phyloP scores from a whole-genome alignment of 83 land plant genomes.

The Diphasiastrum complanatum region DNA sequence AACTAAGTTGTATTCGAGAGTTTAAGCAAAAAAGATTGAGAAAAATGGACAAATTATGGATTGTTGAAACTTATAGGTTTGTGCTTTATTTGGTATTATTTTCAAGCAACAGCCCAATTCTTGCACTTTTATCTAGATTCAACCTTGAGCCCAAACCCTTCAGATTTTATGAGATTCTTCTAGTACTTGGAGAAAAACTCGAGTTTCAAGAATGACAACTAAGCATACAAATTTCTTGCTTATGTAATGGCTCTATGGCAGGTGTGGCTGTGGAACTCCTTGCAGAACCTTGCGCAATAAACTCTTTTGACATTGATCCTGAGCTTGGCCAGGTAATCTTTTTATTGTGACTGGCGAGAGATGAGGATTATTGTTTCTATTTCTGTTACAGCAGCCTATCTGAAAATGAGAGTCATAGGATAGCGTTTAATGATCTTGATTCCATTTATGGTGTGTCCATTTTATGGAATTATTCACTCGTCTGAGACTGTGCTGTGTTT shows the following conservation, averaged over 20 bases:
- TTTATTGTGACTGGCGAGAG: background rate
- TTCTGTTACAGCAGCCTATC: background rate
- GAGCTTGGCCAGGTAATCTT: constrained; percentile 24
- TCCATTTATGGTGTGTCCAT: too few species aligned
- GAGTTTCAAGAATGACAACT: background rate
- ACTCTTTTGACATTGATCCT: constrained; percentile 29
- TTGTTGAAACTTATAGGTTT: background rate
- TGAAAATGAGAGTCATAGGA: background rate
- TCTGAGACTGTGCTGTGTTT: background rate
- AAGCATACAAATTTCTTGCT: background rate
- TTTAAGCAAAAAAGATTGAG: background rate
- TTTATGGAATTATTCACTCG: background rate
- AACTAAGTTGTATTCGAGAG: background rate
- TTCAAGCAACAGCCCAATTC: too few species aligned
- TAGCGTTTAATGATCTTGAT: too few species aligned
- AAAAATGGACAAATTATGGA: background rate
- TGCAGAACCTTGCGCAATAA: constrained; percentile 30
- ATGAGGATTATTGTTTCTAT: background rate
- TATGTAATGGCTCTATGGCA: constrained; percentile 9
- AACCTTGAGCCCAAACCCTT: too few species aligned
- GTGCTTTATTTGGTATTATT: too few species aligned
- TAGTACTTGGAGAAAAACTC: background rate
- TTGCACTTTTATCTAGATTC: too few species aligned
- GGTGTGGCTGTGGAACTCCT: constrained; percentile 13
- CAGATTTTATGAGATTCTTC: too few species aligned